phyloP scores from a whole-genome alignment of 2,329 filamentous ascomycete species.

The Penicillium palitans region DNA sequence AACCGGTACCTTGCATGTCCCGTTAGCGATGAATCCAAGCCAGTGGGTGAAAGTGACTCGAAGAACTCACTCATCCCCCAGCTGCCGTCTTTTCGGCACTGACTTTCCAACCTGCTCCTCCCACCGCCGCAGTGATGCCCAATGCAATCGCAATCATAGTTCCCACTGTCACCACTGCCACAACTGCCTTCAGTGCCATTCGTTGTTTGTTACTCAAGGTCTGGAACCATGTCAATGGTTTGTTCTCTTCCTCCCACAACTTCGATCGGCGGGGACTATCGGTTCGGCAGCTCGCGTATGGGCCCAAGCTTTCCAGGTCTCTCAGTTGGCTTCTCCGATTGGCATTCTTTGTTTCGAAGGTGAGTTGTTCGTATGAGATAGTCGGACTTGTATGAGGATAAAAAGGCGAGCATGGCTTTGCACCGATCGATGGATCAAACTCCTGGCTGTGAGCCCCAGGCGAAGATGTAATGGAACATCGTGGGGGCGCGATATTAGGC shows the following conservation, averaged over 20 bases:
- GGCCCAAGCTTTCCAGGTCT: slow-evolving; percentile 37
- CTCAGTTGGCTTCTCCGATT: slow-evolving; percentile 21
- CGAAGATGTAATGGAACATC: slow-evolving; percentile 22
- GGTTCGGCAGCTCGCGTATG: slow-evolving; percentile 17
- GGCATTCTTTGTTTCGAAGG: slow-evolving; percentile 24
- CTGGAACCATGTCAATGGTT: slow-evolving; percentile 36
- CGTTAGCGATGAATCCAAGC: neutral
- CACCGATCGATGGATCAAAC: slow-evolving; percentile 42
- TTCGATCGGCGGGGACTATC: slow-evolving; percentile 33
- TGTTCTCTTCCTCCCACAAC: slow-evolving; percentile 37
- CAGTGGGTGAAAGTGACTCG: neutral
- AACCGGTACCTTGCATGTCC: neutral
- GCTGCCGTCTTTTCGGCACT: slow-evolving; percentile 33
- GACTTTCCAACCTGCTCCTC: slow-evolving; percentile 46
- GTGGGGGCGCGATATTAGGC: slow-evolving; percentile 11
- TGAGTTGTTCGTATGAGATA: slow-evolving; percentile 29
- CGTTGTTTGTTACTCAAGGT: slow-evolving; percentile 39
- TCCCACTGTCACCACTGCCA: slow-evolving; percentile 46
- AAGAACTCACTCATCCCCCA: slow-evolving; percentile 20
- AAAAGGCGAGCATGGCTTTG: slow-evolving; percentile 47
- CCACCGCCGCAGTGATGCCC: slow-evolving; percentile 46
- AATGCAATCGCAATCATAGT: slow-evolving; percentile 48
- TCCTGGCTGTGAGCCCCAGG: slow-evolving; percentile 25
- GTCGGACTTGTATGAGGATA: slow-evolving; percentile 43
- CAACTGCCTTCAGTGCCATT: slow-evolving; percentile 40